Percentiles rank a stretch among this genome's conserved stretches.
phyloP scores from a whole-genome alignment of 495 filamentous ascomycete species.

The Daldinia caldariorum region DNA sequence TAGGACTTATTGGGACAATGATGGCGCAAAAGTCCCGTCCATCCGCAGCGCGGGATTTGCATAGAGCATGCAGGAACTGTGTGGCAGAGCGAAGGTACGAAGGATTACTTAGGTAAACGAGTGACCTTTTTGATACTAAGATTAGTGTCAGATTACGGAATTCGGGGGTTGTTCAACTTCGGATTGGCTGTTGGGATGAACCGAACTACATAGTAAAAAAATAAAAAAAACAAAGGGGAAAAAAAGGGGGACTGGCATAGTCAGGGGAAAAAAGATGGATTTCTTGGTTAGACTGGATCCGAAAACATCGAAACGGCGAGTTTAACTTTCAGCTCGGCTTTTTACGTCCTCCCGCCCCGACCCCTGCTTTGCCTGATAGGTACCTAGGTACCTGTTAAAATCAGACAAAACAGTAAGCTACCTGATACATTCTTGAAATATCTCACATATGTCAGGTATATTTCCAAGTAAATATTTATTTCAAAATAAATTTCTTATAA shows the following conservation, averaged over 20 bases:
- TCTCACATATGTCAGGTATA: not conserved
- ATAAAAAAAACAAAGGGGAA: not conserved
- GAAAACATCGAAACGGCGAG: constrained; percentile 23
- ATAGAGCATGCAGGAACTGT: constrained; percentile 24
- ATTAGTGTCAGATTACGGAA: constrained; percentile 8
- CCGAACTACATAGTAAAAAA: too few species aligned
- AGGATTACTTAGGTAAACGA: constrained; percentile 11
- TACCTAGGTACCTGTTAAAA: not conserved
- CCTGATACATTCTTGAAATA: too few species aligned
- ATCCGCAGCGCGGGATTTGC: not conserved
- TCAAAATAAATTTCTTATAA: too few species aligned
- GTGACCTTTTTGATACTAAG: constrained; percentile 15
- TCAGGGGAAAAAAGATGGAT: constrained; percentile 15
- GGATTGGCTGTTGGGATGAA: constrained; percentile 10
- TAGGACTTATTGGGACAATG: constrained; percentile 9
- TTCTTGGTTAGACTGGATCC: constrained; percentile 6
- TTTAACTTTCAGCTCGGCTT: constrained; percentile 34
- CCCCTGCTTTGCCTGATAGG: not conserved
- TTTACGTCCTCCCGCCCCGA: constrained; percentile 37
- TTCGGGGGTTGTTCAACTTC: constrained; percentile 10
- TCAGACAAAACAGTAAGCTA: too few species aligned
- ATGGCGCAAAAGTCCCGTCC: constrained; percentile 34
- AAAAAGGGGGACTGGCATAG: constrained; percentile 5
- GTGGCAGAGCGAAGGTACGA: constrained; percentile 2
- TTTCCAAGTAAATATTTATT: too few species aligned